Percentiles rank a stretch among this genome's conserved stretches.
phyloP scores from a whole-genome alignment of 2,329 filamentous ascomycete species.

The Eurotiales sp. region DNA sequence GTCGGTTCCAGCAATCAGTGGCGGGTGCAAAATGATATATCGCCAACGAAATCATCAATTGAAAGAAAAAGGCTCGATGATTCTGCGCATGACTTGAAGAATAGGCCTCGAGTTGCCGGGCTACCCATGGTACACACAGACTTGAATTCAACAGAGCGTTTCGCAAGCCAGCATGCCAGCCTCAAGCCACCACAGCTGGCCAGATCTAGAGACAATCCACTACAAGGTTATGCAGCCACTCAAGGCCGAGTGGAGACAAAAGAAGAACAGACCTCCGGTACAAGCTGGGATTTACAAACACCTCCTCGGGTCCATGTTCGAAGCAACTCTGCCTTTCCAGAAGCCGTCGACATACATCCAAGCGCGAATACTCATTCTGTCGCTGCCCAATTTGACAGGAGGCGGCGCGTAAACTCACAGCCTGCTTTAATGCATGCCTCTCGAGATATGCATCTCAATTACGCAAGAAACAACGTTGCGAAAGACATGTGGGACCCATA shows the following conservation, averaged over 20 bases:
- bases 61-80: not conserved
- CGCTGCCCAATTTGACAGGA: slow-evolving; percentile 1
- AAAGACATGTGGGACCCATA: not conserved
- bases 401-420: not conserved
- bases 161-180: not conserved
- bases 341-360: slow-evolving; percentile 2
- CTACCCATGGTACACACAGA: not conserved
- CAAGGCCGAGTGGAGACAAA: not conserved
- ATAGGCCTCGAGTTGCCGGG: not conserved
- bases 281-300: slow-evolving; percentile 1
- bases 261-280: not conserved
- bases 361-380: not conserved
- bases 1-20: not conserved
- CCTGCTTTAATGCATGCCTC: not conserved
- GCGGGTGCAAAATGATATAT: not conserved
- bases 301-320: slow-evolving; percentile 10
- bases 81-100: not conserved
- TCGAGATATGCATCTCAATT: not conserved
- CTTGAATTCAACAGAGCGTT: not conserved
- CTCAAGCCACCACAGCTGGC: not conserved
- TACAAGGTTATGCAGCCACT: not conserved
- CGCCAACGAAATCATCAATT: not conserved
- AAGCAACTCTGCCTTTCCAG: slow-evolving; percentile 10
- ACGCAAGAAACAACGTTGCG: not conserved
- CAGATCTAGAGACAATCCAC: not conserved